Percentiles rank a stretch among this genome's conserved stretches.
Evolutionary conservation across 1,284 basidiomycete species (phyloP).

Genomic region (Gomphus bonarii): DNA sequence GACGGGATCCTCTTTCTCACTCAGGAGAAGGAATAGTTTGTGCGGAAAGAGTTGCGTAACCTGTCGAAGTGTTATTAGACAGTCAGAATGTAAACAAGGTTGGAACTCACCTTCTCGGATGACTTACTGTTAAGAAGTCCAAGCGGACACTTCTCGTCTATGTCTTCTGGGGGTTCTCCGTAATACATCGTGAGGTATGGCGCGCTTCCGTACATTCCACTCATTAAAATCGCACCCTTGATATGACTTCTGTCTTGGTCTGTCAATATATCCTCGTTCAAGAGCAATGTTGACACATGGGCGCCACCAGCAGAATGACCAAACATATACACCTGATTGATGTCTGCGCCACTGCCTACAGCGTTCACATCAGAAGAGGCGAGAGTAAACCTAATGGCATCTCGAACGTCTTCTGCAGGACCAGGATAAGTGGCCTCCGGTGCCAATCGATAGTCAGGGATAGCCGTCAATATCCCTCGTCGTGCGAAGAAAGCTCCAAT

Average conservation of each 20-base stretch:
- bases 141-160: background rate
- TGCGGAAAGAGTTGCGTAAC: background rate
- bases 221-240: slow-evolving; percentile 34
- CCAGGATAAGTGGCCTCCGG: slow-evolving; percentile 42
- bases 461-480: slow-evolving; percentile 46
- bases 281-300: slow-evolving; percentile 31
- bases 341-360: background rate
- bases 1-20: background rate
- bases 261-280: slow-evolving; percentile 30
- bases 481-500: slow-evolving; percentile 49
- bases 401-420: slow-evolving; percentile 36
- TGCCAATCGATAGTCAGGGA: slow-evolving; percentile 54
- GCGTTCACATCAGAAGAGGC: background rate
- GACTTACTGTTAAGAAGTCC: slow-evolving; percentile 3
- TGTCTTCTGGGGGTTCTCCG: slow-evolving; percentile 29
- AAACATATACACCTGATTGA: background rate
- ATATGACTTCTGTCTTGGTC: slow-evolving; percentile 27
- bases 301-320: slow-evolving; percentile 47
- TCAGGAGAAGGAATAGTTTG: background rate
- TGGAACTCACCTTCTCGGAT: slow-evolving; percentile 1
- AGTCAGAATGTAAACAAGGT: background rate
- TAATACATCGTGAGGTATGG: slow-evolving; percentile 31
- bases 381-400: too few relatives aligned
- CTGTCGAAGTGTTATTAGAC: background rate
- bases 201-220: slow-evolving; percentile 27